Evolutionary conservation across 225 moss, liverwort and hornwort species (phyloP).

Genomic region (Physcomitrium patens): DNA sequence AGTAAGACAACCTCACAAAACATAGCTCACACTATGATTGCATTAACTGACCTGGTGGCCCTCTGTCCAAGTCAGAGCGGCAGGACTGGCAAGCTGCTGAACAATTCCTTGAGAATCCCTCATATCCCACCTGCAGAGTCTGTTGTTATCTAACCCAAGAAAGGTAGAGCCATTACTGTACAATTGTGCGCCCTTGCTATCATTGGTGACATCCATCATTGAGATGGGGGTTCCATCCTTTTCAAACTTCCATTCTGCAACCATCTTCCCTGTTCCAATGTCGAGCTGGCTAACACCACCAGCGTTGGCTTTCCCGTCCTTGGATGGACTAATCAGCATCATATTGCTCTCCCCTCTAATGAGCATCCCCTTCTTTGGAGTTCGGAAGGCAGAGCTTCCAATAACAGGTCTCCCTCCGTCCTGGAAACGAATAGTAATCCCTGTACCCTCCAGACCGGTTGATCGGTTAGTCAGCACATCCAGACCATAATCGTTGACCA

Average conservation of each 20-base stretch:
- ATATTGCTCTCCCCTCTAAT: constrained; percentile 68
- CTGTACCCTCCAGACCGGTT: constrained; percentile 53
- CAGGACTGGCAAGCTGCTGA: constrained; percentile 67
- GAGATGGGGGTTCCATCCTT: constrained; percentile 66
- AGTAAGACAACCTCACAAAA: neutral
- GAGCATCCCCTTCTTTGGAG: constrained; percentile 72
- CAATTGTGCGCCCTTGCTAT: constrained; percentile 65
- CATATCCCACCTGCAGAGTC: constrained; percentile 77
- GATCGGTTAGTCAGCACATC: constrained; percentile 58
- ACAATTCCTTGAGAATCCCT: constrained; percentile 61
- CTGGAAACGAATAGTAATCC: constrained; percentile 44
- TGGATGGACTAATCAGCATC: constrained; percentile 67
- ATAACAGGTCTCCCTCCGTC: constrained; percentile 28
- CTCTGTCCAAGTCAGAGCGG: constrained; percentile 62
- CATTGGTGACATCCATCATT: constrained; percentile 71
- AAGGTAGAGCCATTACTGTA: constrained; percentile 53
- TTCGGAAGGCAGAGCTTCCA: constrained; percentile 40
- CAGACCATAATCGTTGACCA: constrained; percentile 62
- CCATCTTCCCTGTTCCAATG: constrained; percentile 60
- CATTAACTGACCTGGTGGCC: constrained; percentile 47
- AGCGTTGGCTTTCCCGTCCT: constrained; percentile 39
- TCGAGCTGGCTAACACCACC: constrained; percentile 72
- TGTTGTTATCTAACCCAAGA: constrained; percentile 69
- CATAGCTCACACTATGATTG: neutral
- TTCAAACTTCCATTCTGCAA: constrained; percentile 71